phyloP scores from a whole-genome alignment of 2,329 filamentous ascomycete genomes.

The Metarhizium album region DNA sequence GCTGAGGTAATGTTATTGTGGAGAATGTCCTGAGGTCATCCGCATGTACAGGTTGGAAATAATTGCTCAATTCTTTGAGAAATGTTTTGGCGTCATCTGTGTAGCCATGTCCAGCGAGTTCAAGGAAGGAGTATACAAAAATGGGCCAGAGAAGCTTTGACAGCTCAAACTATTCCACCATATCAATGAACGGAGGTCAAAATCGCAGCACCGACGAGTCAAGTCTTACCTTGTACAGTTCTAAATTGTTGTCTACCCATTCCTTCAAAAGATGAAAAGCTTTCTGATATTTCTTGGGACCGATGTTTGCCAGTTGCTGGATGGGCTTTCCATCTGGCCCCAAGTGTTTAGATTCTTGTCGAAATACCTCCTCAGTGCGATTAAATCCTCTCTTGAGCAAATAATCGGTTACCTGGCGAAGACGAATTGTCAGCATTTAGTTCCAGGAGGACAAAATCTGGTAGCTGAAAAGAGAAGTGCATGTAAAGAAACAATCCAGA shows the following conservation, averaged over 20 bases:
- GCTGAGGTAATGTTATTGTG: slow-evolving; percentile 63
- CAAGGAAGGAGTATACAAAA: slow-evolving; percentile 86
- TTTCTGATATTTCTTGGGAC: slow-evolving; percentile 66
- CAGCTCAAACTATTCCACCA: slow-evolving; percentile 58
- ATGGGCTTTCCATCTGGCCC: slow-evolving; percentile 73
- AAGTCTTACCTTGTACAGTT: slow-evolving; percentile 71
- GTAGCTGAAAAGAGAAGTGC: background rate
- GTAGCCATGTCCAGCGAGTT: slow-evolving; percentile 63
- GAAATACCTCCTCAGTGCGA: slow-evolving; percentile 82
- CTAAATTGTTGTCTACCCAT: slow-evolving; percentile 87
- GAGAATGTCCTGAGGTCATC: slow-evolving; percentile 73
- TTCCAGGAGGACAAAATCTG: background rate
- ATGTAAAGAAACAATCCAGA: background rate
- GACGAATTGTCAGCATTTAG: slow-evolving; percentile 7
- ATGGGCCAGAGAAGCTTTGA: slow-evolving; percentile 82
- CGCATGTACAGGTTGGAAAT: slow-evolving; percentile 67
- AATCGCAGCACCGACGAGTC: background rate
- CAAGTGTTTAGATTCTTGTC: slow-evolving; percentile 77
- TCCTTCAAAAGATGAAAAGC: slow-evolving; percentile 63
- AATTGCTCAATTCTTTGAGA: slow-evolving; percentile 52
- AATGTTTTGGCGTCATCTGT: slow-evolving; percentile 63
- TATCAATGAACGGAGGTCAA: background rate
- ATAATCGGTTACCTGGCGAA: slow-evolving; percentile 83
- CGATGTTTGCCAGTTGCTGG: slow-evolving; percentile 54
- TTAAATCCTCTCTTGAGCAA: slow-evolving; percentile 91